Evolutionary conservation across 2,329 filamentous ascomycete species (phyloP).

Genomic region (Aspergillus hiratsukae): DNA sequence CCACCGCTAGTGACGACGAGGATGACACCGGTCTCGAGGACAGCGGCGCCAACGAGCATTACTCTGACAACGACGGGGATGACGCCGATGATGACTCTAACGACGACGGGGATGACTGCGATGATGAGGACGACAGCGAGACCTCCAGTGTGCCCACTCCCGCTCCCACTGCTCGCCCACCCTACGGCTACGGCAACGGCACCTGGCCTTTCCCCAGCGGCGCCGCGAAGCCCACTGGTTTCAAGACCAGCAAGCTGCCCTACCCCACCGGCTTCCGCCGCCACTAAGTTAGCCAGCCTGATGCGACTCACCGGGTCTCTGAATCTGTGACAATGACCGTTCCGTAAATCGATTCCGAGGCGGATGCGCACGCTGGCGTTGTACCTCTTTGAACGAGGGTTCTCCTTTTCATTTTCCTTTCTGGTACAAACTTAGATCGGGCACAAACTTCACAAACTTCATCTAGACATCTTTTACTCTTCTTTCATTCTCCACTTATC

Average conservation of each 20-base stretch:
- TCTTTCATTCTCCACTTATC: constrained; percentile 9
- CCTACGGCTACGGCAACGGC: constrained; percentile 14
- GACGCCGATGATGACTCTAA: constrained; percentile 1
- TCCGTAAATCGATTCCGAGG: constrained; percentile 15
- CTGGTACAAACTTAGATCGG: constrained; percentile 14
- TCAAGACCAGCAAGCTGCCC: constrained; percentile 25
- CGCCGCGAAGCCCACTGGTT: constrained; percentile 23
- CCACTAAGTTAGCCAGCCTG: constrained; percentile 16
- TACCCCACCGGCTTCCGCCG: constrained; percentile 25
- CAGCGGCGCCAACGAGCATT: background rate
- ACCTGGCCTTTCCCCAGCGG: constrained; percentile 13
- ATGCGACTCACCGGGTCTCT: background rate
- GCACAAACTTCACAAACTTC: background rate
- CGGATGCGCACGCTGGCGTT: constrained; percentile 21
- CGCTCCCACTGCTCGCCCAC: too few relatives aligned
- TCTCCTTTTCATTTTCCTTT: constrained; percentile 15
- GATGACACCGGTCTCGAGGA: constrained; percentile 1
- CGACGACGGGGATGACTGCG: background rate
- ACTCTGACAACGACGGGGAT: background rate
- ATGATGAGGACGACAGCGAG: constrained; percentile 6
- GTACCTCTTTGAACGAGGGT: constrained; percentile 20
- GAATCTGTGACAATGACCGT: constrained; percentile 4
- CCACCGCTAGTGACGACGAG: constrained; percentile 3
- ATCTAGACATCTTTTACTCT: constrained; percentile 8
- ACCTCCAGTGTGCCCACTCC: background rate